A percentile compares a stretch with the other conserved stretches of the same genome.
phyloP scores from a whole-genome alignment of 2,329 filamentous ascomycete genomes.

The Alternaria solani region DNA sequence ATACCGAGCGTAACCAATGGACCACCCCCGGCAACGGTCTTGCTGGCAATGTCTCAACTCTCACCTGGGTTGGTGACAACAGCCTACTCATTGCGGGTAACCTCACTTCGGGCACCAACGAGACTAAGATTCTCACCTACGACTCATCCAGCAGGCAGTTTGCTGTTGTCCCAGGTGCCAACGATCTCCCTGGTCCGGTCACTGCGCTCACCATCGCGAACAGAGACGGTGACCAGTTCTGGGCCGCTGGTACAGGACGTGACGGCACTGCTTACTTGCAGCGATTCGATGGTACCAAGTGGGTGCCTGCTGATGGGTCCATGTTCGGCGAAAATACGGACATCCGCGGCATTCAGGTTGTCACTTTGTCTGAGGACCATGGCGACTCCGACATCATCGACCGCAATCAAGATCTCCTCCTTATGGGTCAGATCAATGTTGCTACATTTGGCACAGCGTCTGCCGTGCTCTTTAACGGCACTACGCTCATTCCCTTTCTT shows the following conservation, averaged over 20 bases:
- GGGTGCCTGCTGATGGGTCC: slow-evolving; percentile 67
- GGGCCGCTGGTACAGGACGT: slow-evolving; percentile 77
- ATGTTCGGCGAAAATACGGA: slow-evolving; percentile 69
- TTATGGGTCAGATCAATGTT: slow-evolving; percentile 84
- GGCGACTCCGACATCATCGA: slow-evolving; percentile 69
- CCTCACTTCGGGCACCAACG: slow-evolving; percentile 71
- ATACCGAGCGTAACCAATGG: slow-evolving; percentile 77
- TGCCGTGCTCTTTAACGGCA: slow-evolving; percentile 88
- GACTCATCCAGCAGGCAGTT: slow-evolving; percentile 73
- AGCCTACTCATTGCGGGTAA: slow-evolving; percentile 80
- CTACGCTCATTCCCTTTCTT: slow-evolving; percentile 77
- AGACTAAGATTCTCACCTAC: slow-evolving; percentile 75
- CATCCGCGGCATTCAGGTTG: slow-evolving; percentile 82
- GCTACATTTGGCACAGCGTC: slow-evolving; percentile 81
- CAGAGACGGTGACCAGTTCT: slow-evolving; percentile 75
- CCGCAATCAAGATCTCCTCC: slow-evolving; percentile 74
- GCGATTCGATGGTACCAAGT: slow-evolving; percentile 79
- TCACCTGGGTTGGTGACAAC: slow-evolving; percentile 79
- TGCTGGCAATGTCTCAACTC: slow-evolving; percentile 71
- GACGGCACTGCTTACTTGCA: slow-evolving; percentile 79
- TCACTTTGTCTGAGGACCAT: slow-evolving; percentile 75
- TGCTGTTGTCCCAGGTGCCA: slow-evolving; percentile 67
- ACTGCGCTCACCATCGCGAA: slow-evolving; percentile 78
- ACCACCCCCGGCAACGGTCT: slow-evolving; percentile 77
- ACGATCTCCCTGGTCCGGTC: slow-evolving; percentile 79